Conservation (phyloP, 2,329 filamentous ascomycete genomes). For the Cladosporium colombiae region DNA sequence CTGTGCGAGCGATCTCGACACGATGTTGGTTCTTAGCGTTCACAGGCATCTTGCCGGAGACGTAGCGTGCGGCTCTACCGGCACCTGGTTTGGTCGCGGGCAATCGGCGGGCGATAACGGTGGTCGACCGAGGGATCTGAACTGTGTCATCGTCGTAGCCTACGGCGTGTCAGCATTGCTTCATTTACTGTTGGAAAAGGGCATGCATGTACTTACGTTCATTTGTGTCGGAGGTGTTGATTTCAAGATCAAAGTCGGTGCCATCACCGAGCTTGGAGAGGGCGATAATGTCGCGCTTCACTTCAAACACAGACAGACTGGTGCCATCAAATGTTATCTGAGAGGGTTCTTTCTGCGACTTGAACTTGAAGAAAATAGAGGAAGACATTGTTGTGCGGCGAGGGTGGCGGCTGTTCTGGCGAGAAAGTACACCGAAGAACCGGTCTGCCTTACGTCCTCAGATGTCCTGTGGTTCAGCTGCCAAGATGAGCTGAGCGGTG, state of each 20-base stretch:
- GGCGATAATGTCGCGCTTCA: constrained; percentile 97
- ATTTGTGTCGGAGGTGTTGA: constrained; percentile 87
- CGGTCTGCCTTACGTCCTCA: not conserved
- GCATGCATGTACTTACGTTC: constrained; percentile 68
- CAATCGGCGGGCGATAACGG: constrained; percentile 83
- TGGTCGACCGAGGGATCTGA: constrained; percentile 94
- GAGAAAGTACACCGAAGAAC: not conserved
- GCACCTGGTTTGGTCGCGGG: constrained; percentile 83
- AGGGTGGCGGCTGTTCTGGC: not conserved
- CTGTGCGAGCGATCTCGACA: constrained; percentile 60
- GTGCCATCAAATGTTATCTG: constrained; percentile 96
- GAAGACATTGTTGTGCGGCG: constrained; percentile 71
- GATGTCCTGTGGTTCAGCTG: not conserved
- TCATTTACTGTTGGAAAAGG: not conserved
- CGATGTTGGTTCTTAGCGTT: constrained; percentile 79
- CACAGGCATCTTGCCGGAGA: constrained; percentile 91
- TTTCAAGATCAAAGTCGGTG: constrained; percentile 91
- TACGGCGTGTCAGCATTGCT: constrained; percentile 43
- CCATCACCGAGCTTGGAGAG: constrained; percentile 93
- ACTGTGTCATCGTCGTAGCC: constrained; percentile 97
- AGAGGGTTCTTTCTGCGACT: constrained; percentile 93
- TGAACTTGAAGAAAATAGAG: constrained; percentile 99
- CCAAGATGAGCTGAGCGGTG: constrained; percentile 4
- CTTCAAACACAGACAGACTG: constrained; percentile 95
- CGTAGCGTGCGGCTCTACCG: constrained; percentile 89